These are phyloP conservation scores for Cercospora beticola DNA, from an alignment of 2,329 filamentous ascomycete species.

Conservation along the genomic window DNA sequence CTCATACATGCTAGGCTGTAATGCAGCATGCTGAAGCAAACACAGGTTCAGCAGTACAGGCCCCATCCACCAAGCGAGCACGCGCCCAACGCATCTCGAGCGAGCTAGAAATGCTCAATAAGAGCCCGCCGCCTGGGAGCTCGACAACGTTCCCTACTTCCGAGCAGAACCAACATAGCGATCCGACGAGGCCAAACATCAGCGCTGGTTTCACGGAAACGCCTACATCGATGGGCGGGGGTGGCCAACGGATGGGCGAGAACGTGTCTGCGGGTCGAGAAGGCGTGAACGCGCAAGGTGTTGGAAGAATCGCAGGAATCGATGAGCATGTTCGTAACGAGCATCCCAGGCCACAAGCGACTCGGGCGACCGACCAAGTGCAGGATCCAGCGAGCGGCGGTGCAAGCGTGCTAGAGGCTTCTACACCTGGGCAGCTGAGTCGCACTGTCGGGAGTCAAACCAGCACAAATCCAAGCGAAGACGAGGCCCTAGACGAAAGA, in stretches of 20 bases:
- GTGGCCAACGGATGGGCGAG: constrained; percentile 26
- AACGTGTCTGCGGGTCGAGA: constrained; percentile 28
- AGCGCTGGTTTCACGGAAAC: constrained; percentile 24
- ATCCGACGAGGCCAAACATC: constrained; percentile 15
- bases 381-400: constrained; percentile 20
- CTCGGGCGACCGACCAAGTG: constrained; percentile 1
- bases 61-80: constrained; percentile 9
- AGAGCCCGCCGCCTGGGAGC: constrained; percentile 26
- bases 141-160: constrained; percentile 9
- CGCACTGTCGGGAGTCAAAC: background rate
- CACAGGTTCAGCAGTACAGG: constrained; percentile 12
- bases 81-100: constrained; percentile 30
- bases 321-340: constrained; percentile 18
- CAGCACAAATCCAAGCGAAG: background rate
- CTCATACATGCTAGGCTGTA: background rate
- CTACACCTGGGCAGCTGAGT: background rate
- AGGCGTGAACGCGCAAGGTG: constrained; percentile 28
- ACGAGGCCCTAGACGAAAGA: background rate
- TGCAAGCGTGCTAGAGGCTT: constrained; percentile 15
- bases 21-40: background rate
- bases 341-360: constrained; percentile 15
- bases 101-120: constrained; percentile 30
- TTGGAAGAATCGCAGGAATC: constrained; percentile 11
- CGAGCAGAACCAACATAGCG: constrained; percentile 18
- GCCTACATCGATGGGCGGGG: constrained; percentile 14